Base-by-base conservation (phyloP, 2,329 filamentous ascomycete genomes). In the Mariannaea sp. region DNA sequence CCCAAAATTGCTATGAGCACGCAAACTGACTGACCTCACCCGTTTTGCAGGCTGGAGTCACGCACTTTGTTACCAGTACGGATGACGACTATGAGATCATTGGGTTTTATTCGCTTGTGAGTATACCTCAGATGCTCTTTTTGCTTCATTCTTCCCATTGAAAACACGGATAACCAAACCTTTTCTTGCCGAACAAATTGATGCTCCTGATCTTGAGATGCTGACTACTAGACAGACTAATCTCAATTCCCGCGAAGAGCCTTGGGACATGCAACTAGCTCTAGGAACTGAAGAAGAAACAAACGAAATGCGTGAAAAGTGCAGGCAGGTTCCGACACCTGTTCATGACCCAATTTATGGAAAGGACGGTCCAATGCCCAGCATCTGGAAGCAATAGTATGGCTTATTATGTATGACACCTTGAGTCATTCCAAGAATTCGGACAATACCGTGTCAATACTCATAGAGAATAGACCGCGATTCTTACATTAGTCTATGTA, bases 261-360 rank as follows among this genome's bases (percentile, higher is more conserved):
- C 32, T 5, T 46, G 14, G 13, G 43, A 46, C 20, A 36, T 36
- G 33, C 19, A 46, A 5, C 14, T 35, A n/a, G 43, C 43, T 12
- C 19, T 46, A 5, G 43, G 32, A 13, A 35, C 43, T 3, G 32
- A 24, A 8, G 43, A 46, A 20, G 43, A 35, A n/a, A 38, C 43
- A 14, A 38, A 27, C 12, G 5, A 29, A n/a, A 46, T 24, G 13
- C 32, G 43, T 14, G 32, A n/a, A 9, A 38, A 35, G 13, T 36
- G 19, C 16, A 19, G 29, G 16, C 9, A 13, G 8, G 4, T 46
- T 12, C 19, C 43, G 13, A 46, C 30, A 6, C 43, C 43, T 13
- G 43, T 46, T 19, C 32, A 38, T 17, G 43, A 46, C 20, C 43
- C 43, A n/a, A 46, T 46, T 9, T 46, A 46, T n/a, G 43, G 43